Percentiles rank a stretch among this genome's conserved stretches.
phyloP scores from a whole-genome alignment of 352 stramenopile genomes.

The Blastocystis sp. region DNA sequence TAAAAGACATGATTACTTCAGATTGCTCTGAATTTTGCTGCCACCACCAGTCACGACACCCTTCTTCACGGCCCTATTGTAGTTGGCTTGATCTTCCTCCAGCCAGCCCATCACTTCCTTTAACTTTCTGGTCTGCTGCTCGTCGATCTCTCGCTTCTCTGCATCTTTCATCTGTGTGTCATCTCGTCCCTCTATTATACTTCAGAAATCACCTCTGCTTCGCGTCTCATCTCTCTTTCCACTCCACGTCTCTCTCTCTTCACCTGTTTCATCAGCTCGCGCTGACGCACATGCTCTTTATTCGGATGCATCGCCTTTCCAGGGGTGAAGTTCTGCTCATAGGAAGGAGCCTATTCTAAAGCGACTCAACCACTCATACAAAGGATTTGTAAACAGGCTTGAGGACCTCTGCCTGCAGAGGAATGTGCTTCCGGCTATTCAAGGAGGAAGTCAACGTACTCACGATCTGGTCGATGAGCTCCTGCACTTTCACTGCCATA shows the following conservation, averaged over 20 bases:
- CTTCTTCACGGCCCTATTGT: constrained; percentile 10
- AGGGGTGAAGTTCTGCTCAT: constrained; percentile 22
- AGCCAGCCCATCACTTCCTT: constrained; percentile 54
- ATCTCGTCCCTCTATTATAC: neutral
- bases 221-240: constrained; percentile 24
- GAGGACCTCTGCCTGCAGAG: constrained; percentile 17
- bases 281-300: constrained; percentile 16
- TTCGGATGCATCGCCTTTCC: constrained; percentile 32
- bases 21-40: neutral
- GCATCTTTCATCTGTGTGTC: neutral
- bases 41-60: neutral
- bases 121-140: constrained; percentile 20
- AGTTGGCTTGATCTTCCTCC: constrained; percentile 33
- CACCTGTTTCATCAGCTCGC: constrained; percentile 45
- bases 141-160: constrained; percentile 19
- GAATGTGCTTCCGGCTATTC: neutral
- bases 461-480: neutral
- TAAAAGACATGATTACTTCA: constrained; percentile 3
- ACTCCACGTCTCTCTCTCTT: constrained; percentile 29
- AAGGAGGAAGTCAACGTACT: neutral
- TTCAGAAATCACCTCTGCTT: constrained; percentile 19
- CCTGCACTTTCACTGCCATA: neutral
- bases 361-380: neutral
- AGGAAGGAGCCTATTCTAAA: neutral
- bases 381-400: neutral